Evolutionary conservation across 352 stramenopile species (phyloP).

Genomic region (Phytophthora foliorum): DNA sequence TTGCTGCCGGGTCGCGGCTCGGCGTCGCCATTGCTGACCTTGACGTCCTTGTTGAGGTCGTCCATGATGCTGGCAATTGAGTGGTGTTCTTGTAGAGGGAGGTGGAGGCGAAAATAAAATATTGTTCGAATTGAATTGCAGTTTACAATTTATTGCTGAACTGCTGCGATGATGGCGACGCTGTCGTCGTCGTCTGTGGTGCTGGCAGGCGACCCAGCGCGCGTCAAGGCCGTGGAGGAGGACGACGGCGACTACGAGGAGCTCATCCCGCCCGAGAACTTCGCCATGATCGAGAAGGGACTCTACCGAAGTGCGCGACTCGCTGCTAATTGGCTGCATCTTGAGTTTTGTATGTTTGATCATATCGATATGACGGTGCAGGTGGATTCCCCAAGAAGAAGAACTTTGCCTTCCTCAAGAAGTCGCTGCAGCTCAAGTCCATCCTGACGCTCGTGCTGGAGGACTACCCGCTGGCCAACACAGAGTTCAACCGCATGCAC

Average conservation of each 20-base stretch:
- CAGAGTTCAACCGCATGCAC: conserved; percentile 84
- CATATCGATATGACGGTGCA: conserved; percentile 17
- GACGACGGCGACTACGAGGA: conserved; percentile 83
- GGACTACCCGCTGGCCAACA: conserved; percentile 88
- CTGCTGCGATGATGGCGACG: conserved; percentile 32
- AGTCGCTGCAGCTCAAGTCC: conserved; percentile 77
- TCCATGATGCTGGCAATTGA: conserved; percentile 12
- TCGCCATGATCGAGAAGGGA: conserved; percentile 89
- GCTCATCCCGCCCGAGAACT: conserved; percentile 90
- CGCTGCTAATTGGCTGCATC: too few relatives aligned
- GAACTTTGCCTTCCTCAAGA: conserved; percentile 88
- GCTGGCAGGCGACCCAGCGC: conserved; percentile 25
- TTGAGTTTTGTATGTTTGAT: neutral
- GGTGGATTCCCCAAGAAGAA: conserved; percentile 92
- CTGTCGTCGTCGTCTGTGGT: conserved; percentile 29
- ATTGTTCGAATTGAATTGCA: neutral
- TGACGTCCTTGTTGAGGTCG: neutral
- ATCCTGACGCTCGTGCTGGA: conserved; percentile 90
- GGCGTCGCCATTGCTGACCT: conserved; percentile 4
- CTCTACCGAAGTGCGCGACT: conserved; percentile 80
- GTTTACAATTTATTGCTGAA: too few relatives aligned
- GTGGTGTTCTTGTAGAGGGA: conserved; percentile 37
- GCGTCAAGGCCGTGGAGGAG: conserved; percentile 61
- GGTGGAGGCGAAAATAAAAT: too few relatives aligned
- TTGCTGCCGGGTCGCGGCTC: conserved; percentile 14